These are phyloP conservation scores for Candida endomychidarum DNA, from an alignment of 805 yeast genomes.

Conservation along the genomic window DNA sequence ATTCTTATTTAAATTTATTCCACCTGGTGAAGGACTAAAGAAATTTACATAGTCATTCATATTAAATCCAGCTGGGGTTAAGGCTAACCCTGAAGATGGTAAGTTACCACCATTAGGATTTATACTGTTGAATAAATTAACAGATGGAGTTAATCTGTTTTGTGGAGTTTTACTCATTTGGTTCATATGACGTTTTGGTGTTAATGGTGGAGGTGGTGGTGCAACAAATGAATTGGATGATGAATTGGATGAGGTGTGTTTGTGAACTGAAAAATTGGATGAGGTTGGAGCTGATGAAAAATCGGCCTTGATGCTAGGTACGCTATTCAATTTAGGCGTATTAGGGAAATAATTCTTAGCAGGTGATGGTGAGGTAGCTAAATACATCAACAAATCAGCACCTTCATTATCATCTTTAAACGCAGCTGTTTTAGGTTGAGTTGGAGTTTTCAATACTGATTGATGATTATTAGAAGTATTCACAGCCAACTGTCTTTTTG, in stretches of 20 bases:
- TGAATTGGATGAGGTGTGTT: slow-evolving; percentile 16
- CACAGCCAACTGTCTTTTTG: slow-evolving; percentile 22
- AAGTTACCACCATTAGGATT: slow-evolving; percentile 24
- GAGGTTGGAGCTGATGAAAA: slow-evolving; percentile 24
- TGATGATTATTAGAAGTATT: slow-evolving; percentile 6
- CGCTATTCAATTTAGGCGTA: slow-evolving; percentile 26
- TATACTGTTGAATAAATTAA: slow-evolving; percentile 29
- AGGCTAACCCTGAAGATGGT: slow-evolving; percentile 44
- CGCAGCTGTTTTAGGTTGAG: slow-evolving; percentile 27
- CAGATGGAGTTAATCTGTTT: slow-evolving; percentile 41
- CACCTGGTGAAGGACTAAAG: slow-evolving; percentile 68
- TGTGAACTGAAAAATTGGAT: slow-evolving; percentile 18
- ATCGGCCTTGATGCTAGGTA: background rate
- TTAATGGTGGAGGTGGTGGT: slow-evolving; percentile 44
- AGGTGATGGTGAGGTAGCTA: slow-evolving; percentile 83
- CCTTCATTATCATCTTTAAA: slow-evolving; percentile 56
- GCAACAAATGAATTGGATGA: slow-evolving; percentile 29
- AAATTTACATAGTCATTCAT: slow-evolving; percentile 81
- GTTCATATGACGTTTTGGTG: slow-evolving; percentile 38
- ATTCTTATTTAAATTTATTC: slow-evolving; percentile 18
- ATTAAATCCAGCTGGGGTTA: slow-evolving; percentile 69
- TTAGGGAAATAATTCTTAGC: slow-evolving; percentile 39
- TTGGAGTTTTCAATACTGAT: slow-evolving; percentile 35
- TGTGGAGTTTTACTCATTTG: slow-evolving; percentile 37
- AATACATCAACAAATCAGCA: slow-evolving; percentile 75